Percentiles rank a stretch among this genome's conserved stretches.
Conservation (phyloP, 2,329 filamentous ascomycete genomes). For the Exophiala phaeomuriformis region DNA sequence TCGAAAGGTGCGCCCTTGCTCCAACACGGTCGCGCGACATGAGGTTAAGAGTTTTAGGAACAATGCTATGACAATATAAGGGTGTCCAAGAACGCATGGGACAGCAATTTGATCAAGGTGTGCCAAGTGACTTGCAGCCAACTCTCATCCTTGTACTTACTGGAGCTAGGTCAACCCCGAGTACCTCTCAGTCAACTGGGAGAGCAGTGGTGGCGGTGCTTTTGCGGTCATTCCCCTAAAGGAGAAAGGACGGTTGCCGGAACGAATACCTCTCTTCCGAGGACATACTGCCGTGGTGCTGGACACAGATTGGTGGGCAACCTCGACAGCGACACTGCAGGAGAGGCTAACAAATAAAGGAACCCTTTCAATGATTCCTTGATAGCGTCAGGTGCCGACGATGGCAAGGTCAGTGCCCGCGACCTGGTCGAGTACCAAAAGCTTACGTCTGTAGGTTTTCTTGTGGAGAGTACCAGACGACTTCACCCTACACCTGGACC, state of each 20-base stretch:
- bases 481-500: conserved; percentile 78
- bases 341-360: conserved; percentile 44
- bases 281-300: conserved; percentile 93
- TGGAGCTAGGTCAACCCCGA: conserved; percentile 74
- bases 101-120: conserved; percentile 97
- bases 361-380: conserved; percentile 93
- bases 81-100: conserved; percentile 98
- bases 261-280: conserved; percentile 88
- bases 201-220: conserved; percentile 87
- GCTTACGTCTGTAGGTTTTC: conserved; percentile 54
- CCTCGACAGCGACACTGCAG: conserved; percentile 11
- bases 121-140: conserved; percentile 32
- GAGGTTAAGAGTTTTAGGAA: conserved; percentile 49
- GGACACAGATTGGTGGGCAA: conserved; percentile 84
- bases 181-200: conserved; percentile 97
- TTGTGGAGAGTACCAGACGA: conserved; percentile 88
- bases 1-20: conserved; percentile 56
- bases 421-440: background rate
- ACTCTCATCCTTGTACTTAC: conserved; percentile 22
- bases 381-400: conserved; percentile 89
- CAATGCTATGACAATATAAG: conserved; percentile 97
- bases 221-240: conserved; percentile 90
- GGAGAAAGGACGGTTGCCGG: conserved; percentile 84
- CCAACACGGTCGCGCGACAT: conserved; percentile 2
- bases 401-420: conserved; percentile 62